Evolutionary conservation across 192 early-diverging fungal genomes (phyloP).

Genomic region (Linnemannia elongata): DNA sequence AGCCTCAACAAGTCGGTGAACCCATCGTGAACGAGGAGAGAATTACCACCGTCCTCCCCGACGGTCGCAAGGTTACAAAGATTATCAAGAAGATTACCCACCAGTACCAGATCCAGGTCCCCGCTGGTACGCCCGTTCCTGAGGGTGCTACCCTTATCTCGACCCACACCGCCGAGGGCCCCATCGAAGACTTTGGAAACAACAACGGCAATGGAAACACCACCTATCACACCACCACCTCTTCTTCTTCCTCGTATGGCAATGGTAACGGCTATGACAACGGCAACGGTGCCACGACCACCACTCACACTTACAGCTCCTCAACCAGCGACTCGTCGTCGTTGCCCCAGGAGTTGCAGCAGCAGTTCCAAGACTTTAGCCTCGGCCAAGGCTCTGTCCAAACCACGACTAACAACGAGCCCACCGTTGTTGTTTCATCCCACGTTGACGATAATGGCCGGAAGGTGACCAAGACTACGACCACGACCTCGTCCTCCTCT

Average conservation of each 20-base stretch:
- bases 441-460: constrained; percentile 39
- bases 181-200: not conserved
- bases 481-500: constrained; percentile 38
- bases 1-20: constrained; percentile 42
- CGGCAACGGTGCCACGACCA: not conserved
- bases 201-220: not conserved
- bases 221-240: not conserved
- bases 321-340: not conserved
- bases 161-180: constrained; percentile 13
- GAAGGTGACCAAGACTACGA: constrained; percentile 54
- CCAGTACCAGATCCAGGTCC: constrained; percentile 51
- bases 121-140: constrained; percentile 43
- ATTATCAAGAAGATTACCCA: constrained; percentile 49
- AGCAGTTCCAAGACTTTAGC: constrained; percentile 19
- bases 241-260: not conserved
- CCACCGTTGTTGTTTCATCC: constrained; percentile 42
- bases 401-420: constrained; percentile 24
- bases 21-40: constrained; percentile 47
- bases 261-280: not conserved
- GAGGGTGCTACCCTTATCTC: constrained; percentile 41
- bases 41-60: constrained; percentile 38
- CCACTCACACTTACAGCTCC: not conserved
- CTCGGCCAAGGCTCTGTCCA: not conserved
- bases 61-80: constrained; percentile 55
- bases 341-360: constrained; percentile 22